These are phyloP conservation scores for Hymenoscyphus fructigenus DNA, from an alignment of 2,329 filamentous ascomycete genomes.

Conservation along the genomic window DNA sequence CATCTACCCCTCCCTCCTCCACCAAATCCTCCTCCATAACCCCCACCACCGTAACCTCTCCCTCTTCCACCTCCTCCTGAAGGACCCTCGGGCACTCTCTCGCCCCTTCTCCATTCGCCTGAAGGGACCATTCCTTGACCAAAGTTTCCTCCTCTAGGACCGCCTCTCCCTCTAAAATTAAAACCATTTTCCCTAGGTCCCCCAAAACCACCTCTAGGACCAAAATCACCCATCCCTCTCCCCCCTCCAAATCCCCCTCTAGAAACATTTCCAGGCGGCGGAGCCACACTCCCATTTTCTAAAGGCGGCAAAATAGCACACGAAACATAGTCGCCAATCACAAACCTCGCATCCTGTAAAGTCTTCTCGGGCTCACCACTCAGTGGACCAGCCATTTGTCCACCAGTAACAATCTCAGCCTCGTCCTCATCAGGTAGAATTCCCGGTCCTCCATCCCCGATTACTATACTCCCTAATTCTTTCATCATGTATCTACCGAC, in stretches of 20 bases:
- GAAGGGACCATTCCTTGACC: slow-evolving; percentile 44
- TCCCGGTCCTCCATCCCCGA: slow-evolving; percentile 59
- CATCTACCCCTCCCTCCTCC: slow-evolving; percentile 49
- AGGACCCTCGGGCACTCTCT: slow-evolving; percentile 56
- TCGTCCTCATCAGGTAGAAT: slow-evolving; percentile 40
- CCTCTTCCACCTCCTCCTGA: slow-evolving; percentile 40
- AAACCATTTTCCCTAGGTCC: slow-evolving; percentile 40
- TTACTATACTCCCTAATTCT: slow-evolving; percentile 78
- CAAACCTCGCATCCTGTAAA: slow-evolving; percentile 73
- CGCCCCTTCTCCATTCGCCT: slow-evolving; percentile 68
- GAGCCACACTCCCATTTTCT: slow-evolving; percentile 70
- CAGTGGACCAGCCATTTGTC: slow-evolving; percentile 39
- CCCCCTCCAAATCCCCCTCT: slow-evolving; percentile 40
- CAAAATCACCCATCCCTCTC: slow-evolving; percentile 35
- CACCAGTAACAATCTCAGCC: slow-evolving; percentile 34
- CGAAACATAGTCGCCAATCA: slow-evolving; percentile 85
- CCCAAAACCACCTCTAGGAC: slow-evolving; percentile 40
- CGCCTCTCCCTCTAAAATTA: slow-evolving; percentile 38
- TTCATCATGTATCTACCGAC: slow-evolving; percentile 69
- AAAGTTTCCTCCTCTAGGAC: slow-evolving; percentile 40
- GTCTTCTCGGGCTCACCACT: slow-evolving; percentile 69
- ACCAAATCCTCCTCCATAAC: slow-evolving; percentile 41
- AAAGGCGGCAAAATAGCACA: slow-evolving; percentile 78
- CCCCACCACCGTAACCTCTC: slow-evolving; percentile 46
- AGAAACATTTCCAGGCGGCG: slow-evolving; percentile 51